Conservation (phyloP, 2,329 filamentous ascomycete genomes). For the Alternaria brassicicola region DNA sequence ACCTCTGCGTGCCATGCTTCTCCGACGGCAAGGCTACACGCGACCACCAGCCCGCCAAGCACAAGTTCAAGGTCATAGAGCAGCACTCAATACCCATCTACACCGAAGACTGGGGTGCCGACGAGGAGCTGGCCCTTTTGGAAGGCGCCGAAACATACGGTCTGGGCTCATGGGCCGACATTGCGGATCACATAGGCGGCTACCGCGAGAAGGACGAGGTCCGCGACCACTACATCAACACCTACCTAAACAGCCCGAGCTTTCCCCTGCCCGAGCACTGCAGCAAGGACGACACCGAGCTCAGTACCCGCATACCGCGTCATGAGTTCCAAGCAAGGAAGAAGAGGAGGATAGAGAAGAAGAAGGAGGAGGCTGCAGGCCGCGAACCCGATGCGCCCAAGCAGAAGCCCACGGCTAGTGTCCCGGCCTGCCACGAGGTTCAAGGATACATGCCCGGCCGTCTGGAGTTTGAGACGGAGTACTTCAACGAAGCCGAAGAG, state of each 20-base stretch:
- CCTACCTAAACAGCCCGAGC: slow-evolving; percentile 79
- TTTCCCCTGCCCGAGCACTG: slow-evolving; percentile 90
- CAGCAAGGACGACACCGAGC: slow-evolving; percentile 77
- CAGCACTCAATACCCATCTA: slow-evolving; percentile 99
- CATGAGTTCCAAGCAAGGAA: slow-evolving; percentile 94
- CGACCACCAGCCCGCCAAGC: slow-evolving; percentile 83
- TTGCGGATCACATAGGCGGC: slow-evolving; percentile 96
- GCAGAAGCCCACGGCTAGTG: slow-evolving; percentile 93
- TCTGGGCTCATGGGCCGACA: slow-evolving; percentile 95
- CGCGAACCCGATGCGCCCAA: slow-evolving; percentile 85
- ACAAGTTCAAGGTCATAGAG: slow-evolving; percentile 92
- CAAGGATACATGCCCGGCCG: slow-evolving; percentile 99
- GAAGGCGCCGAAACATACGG: slow-evolving; percentile 97
- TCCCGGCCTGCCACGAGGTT: slow-evolving; percentile 95
- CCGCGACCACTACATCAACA: slow-evolving; percentile 87
- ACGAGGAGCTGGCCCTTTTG: slow-evolving; percentile 90
- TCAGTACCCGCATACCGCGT: slow-evolving; percentile 80
- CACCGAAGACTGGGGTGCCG: slow-evolving; percentile 91
- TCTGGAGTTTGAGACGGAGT: slow-evolving; percentile 95
- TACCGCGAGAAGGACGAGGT: slow-evolving; percentile 96
- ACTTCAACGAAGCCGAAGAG: slow-evolving; percentile 97
- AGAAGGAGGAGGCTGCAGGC: slow-evolving; percentile 84
- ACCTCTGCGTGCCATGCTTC: slow-evolving; percentile 96
- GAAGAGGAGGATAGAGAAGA: slow-evolving; percentile 90
- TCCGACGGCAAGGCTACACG: slow-evolving; percentile 79